Base-by-base conservation (phyloP, 2,329 filamentous ascomycete species). In the Capronia americana region DNA sequence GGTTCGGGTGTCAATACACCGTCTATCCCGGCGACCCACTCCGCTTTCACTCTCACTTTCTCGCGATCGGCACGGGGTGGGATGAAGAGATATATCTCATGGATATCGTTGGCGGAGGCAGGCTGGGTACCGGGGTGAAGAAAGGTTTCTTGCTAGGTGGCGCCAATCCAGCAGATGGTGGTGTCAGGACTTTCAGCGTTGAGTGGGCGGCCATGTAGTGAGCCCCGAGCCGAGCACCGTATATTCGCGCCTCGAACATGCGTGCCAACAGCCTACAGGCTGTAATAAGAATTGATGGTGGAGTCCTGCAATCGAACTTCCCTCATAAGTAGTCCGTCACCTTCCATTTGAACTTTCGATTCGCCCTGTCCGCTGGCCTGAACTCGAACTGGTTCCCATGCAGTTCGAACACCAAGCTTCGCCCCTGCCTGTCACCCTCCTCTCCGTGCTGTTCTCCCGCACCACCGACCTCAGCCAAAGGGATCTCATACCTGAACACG, bases 1-100 rank as follows among this genome's bases (percentile, higher is more conserved):
- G 95, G 28, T 99, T 99, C 74, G 95, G 95, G 28, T 96, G 93
- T 73, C 88, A 95, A 74, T 97, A 96, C 79, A 92, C 93, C 72
- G 92, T 96, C 4, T 99, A 99, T 74, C 95, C 95, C 0, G 95
- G 95, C 54, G 95, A 99, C 76, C 93, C 95, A 0, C 83, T 99
- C 59, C 89, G 95, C 11, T 99, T 96, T 77, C 95, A 99, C 78
- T 95, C 92, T 54, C 95, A 99, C 77, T 98, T 97, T 77, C 85
- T 97, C 73, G 92, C 90, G 7, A 90, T 90, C n/a, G 88, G 91
- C 34, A 87, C 91, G 72, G 88, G 84, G n/a, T 98, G 93, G 92
- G 88, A 97, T 67, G 87, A 97, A 73, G 88, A 93, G 72, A 90
- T 99, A 64, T 86, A 91, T 44, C 82, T 98, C 74, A 85, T 97